phyloP scores from a whole-genome alignment of 441 rosid genomes.

The Macaranga tanarius region DNA sequence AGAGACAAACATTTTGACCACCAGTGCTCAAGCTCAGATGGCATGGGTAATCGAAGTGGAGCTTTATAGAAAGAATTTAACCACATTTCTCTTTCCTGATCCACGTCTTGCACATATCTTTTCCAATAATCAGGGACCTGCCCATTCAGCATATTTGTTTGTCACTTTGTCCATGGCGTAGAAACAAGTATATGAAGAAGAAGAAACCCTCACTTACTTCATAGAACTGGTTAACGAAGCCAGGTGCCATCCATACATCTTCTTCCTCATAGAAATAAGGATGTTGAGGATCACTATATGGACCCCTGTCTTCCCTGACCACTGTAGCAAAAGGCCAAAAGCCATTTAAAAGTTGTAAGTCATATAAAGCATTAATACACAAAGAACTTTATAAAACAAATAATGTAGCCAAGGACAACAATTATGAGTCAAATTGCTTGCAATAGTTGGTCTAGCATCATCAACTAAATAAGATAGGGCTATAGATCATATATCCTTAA shows the following conservation, averaged over 20 bases:
- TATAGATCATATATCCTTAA: background rate
- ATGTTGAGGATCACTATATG: conserved; percentile 87
- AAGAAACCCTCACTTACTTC: conserved; percentile 45
- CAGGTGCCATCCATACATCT: conserved; percentile 97
- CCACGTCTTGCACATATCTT: conserved; percentile 76
- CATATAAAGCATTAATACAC: background rate
- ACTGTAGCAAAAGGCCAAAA: conserved; percentile 42
- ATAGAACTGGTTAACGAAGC: conserved; percentile 85
- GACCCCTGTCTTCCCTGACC: conserved; percentile 92
- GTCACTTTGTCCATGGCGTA: conserved; percentile 16
- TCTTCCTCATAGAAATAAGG: conserved; percentile 88
- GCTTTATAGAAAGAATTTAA: conserved; percentile 88
- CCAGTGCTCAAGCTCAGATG: conserved; percentile 89
- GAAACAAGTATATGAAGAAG: conserved; percentile 14
- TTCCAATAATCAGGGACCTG: conserved; percentile 96
- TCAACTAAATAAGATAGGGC: background rate
- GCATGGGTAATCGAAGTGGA: conserved; percentile 87
- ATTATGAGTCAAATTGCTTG: background rate
- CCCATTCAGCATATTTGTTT: conserved; percentile 23
- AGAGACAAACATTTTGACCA: conserved; percentile 61
- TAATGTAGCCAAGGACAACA: background rate
- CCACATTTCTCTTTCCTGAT: conserved; percentile 92
- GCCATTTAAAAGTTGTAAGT: conserved; percentile 7
- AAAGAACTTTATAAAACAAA: background rate
- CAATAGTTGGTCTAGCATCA: background rate